Conservation (phyloP, 129 eudicot species). For the Gnaphalium uliginosum region DNA sequence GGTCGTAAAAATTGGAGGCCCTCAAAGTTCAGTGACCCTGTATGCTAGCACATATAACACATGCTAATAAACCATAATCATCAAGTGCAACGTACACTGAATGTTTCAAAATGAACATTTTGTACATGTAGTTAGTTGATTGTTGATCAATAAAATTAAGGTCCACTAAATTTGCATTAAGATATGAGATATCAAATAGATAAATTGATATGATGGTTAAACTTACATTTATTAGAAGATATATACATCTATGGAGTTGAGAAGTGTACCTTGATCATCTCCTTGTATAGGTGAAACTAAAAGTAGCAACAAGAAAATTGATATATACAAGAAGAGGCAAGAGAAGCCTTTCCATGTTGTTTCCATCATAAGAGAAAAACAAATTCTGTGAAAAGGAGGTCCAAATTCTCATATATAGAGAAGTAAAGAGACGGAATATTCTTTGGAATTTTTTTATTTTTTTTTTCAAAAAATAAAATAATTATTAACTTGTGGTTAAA, state of each 20-base stretch:
- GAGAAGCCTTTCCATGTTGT: constrained; percentile 30
- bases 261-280: constrained; percentile 34
- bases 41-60: no score
- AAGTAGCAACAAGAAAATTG: constrained; percentile 31
- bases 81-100: not conserved
- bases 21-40: no score
- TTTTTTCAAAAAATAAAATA: not conserved
- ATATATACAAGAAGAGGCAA: constrained; percentile 32
- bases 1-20: no score
- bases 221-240: not conserved
- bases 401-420: constrained; percentile 29
- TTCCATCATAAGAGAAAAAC: constrained; percentile 33
- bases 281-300: constrained; percentile 30
- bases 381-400: not conserved
- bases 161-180: not conserved
- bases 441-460: not conserved
- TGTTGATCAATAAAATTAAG: not conserved
- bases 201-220: not conserved
- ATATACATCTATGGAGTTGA: not conserved
- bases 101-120: not conserved
- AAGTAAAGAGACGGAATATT: constrained; percentile 27
- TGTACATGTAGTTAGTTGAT: not conserved
- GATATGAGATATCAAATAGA: no score
- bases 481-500: no score
- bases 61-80: not conserved